Evolutionary conservation across 257 asterid species (phyloP).

Genomic region (Primulina tabacum): DNA sequence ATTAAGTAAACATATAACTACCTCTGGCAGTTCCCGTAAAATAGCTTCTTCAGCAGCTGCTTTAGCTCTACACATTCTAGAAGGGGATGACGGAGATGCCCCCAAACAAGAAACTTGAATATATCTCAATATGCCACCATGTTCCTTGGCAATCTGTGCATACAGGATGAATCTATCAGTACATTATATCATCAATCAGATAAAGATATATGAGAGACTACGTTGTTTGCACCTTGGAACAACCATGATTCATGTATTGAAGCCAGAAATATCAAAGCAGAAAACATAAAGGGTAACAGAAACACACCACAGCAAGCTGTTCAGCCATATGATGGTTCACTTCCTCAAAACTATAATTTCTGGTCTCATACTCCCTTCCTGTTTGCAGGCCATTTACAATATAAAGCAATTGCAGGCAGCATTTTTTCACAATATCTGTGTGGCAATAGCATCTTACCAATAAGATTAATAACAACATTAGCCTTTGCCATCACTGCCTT

Average conservation of each 20-base stretch:
- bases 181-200: not conserved
- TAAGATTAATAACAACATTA: conserved; percentile 93
- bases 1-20: conserved; percentile 22
- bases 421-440: not conserved
- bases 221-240: not conserved
- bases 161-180: conserved; percentile 21
- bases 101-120: conserved; percentile 92
- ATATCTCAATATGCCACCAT: conserved; percentile 90
- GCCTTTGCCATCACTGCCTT: conserved; percentile 99
- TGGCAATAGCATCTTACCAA: conserved; percentile 50
- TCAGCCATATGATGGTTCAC: conserved; percentile 88
- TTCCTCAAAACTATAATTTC: conserved; percentile 92
- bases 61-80: conserved; percentile 81
- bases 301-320: conserved; percentile 75
- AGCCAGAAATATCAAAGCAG: conserved; percentile 5
- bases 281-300: conserved; percentile 25
- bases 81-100: conserved; percentile 72
- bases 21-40: conserved; percentile 73
- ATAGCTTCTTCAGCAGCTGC: conserved; percentile 95
- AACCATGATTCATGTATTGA: not conserved
- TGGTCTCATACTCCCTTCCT: conserved; percentile 95
- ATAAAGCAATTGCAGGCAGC: conserved; percentile 12
- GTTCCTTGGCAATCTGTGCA: conserved; percentile 86
- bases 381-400: conserved; percentile 26
- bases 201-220: conserved; percentile 4